A percentile compares a stretch with the other conserved stretches of the same genome.
These are phyloP conservation scores for Orbilia javanica DNA, from an alignment of 2,329 filamentous ascomycete genomes.

Conservation along the genomic window DNA sequence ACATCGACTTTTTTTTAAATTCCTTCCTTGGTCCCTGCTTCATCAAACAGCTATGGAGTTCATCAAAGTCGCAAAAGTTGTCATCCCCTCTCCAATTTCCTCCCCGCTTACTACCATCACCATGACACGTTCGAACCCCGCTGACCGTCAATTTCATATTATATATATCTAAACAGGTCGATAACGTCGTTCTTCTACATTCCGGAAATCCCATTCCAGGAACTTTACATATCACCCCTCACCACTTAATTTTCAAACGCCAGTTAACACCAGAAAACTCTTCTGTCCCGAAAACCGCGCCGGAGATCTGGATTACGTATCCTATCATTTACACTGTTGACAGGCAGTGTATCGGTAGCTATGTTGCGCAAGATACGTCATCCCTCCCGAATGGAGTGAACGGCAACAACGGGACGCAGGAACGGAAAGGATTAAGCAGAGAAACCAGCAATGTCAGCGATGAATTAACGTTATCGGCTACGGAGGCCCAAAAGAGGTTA, in stretches of 20 bases:
- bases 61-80: constrained; percentile 62
- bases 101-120: background rate
- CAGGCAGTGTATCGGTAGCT: constrained; percentile 47
- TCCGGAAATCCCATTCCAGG: constrained; percentile 72
- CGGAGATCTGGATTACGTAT: constrained; percentile 92
- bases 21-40: background rate
- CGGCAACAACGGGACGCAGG: constrained; percentile 67
- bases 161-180: constrained; percentile 70
- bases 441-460: constrained; percentile 59
- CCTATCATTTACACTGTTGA: constrained; percentile 85
- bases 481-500: constrained; percentile 51
- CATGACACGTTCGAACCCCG: constrained; percentile 1
- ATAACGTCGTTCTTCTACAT: constrained; percentile 74
- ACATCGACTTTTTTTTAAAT: background rate
- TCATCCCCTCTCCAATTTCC: constrained; percentile 5
- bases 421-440: constrained; percentile 68
- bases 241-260: constrained; percentile 69
- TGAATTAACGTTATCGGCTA: constrained; percentile 70
- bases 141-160: constrained; percentile 22
- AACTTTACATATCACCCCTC: constrained; percentile 73
- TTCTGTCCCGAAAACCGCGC: constrained; percentile 59
- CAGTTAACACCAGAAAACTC: constrained; percentile 36
- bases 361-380: constrained; percentile 23
- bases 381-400: constrained; percentile 72
- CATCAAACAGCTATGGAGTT: constrained; percentile 59